These are phyloP conservation scores for Colletotrichum tropicicola DNA, from an alignment of 2,329 filamentous ascomycete species.

Conservation along the genomic window DNA sequence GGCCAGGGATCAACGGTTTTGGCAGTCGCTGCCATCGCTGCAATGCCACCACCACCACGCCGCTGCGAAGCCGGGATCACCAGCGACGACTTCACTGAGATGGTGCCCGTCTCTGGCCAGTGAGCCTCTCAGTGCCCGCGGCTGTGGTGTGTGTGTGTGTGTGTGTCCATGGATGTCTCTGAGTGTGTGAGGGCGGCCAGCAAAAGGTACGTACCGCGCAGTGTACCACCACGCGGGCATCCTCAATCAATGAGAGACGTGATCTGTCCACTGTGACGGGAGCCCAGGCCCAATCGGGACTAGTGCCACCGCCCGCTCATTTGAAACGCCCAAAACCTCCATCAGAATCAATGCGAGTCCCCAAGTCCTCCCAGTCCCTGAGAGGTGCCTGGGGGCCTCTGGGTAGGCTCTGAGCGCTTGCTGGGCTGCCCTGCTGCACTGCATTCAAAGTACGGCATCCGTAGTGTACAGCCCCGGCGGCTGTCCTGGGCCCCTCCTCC, in stretches of 20 bases:
- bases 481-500: too few relatives aligned
- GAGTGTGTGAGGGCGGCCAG: too few relatives aligned
- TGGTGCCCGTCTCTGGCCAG: not conserved
- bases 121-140: not conserved
- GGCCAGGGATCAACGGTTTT: not conserved
- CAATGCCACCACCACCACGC: not conserved
- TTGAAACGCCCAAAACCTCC: slow-evolving; percentile 34
- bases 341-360: slow-evolving; percentile 30
- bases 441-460: too few relatives aligned
- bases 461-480: too few relatives aligned
- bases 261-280: slow-evolving; percentile 22
- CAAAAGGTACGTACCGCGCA: not conserved
- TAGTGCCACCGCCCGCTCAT: slow-evolving; percentile 29
- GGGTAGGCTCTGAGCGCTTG: too few relatives aligned
- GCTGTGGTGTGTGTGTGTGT: not conserved
- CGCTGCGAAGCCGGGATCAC: not conserved
- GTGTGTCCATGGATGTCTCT: not conserved
- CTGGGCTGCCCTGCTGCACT: too few relatives aligned
- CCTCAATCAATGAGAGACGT: slow-evolving; percentile 31
- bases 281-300: slow-evolving; percentile 9
- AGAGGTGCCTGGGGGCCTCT: too few relatives aligned
- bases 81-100: not conserved
- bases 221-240: slow-evolving; percentile 5
- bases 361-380: not conserved
- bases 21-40: not conserved